A percentile compares a stretch with the other conserved stretches of the same genome.
Conservation (phyloP, 2,329 filamentous ascomycete genomes). For the Colletotrichum sp. region DNA sequence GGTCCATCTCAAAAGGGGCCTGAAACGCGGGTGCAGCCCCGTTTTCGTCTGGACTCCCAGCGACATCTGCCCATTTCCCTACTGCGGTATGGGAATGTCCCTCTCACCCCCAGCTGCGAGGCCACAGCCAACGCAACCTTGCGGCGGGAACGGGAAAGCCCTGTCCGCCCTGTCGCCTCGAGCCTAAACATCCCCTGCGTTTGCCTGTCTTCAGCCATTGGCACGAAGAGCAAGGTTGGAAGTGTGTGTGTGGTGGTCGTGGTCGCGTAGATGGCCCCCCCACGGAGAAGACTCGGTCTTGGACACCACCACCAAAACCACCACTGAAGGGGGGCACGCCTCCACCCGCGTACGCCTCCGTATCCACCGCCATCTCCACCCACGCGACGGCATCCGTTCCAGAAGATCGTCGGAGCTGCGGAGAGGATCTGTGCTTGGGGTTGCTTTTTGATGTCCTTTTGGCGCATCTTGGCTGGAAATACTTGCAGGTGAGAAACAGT, state of each 20-base stretch:
- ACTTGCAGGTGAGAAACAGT: not conserved
- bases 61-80: constrained; percentile 1
- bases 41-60: constrained; percentile 17
- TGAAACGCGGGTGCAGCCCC: constrained; percentile 16
- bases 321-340: not conserved
- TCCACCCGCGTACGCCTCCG: not conserved
- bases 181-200: not conserved
- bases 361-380: not conserved
- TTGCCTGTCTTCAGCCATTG: not conserved
- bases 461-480: not conserved
- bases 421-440: not conserved
- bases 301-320: not conserved
- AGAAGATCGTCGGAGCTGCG: constrained; percentile 2
- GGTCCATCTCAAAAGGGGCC: constrained; percentile 2
- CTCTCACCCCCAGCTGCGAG: not conserved
- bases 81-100: not conserved
- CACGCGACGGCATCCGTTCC: not conserved
- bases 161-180: not conserved
- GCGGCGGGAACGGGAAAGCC: not conserved
- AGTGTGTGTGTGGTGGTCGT: not conserved
- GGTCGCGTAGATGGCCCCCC: not conserved
- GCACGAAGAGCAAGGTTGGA: not conserved
- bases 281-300: not conserved
- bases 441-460: not conserved
- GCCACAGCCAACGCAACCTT: not conserved